Percentiles rank a stretch among this genome's conserved stretches.
phyloP scores from a whole-genome alignment of 2,329 filamentous ascomycete species.

The Trichoderma koningii region DNA sequence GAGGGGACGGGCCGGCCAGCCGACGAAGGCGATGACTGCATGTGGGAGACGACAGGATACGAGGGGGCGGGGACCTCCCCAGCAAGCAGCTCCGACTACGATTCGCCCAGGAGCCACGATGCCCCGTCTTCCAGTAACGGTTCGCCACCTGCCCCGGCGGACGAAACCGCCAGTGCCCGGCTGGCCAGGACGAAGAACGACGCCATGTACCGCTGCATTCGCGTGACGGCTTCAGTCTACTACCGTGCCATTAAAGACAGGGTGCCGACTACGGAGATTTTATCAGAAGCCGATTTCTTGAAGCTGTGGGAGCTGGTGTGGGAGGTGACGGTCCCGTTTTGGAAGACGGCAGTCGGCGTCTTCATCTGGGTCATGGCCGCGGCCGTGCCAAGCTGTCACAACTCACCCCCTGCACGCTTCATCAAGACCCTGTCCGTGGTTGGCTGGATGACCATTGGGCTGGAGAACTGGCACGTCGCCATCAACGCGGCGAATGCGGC shows the following conservation, averaged over 20 bases:
- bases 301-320: constrained; percentile 52
- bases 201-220: constrained; percentile 50
- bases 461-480: constrained; percentile 53
- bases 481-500: constrained; percentile 42
- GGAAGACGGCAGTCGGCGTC: constrained; percentile 52
- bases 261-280: constrained; percentile 46
- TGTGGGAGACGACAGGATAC: constrained; percentile 22
- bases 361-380: constrained; percentile 52
- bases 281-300: constrained; percentile 44
- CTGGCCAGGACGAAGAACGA: constrained; percentile 35
- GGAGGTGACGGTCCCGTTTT: constrained; percentile 49
- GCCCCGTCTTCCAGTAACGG: neutral
- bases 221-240: constrained; percentile 51
- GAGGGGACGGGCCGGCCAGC: neutral
- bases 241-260: constrained; percentile 48
- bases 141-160: constrained; percentile 9
- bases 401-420: constrained; percentile 46
- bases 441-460: constrained; percentile 48
- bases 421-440: constrained; percentile 50
- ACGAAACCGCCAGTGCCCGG: constrained; percentile 22
- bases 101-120: constrained; percentile 20
- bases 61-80: constrained; percentile 22
- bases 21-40: constrained; percentile 15
- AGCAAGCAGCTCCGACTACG: constrained; percentile 10
- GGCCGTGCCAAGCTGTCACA: constrained; percentile 45